These are phyloP conservation scores for Akebia trifoliata DNA, from an alignment of 164 flowering plant species.

Conservation along the genomic window DNA sequence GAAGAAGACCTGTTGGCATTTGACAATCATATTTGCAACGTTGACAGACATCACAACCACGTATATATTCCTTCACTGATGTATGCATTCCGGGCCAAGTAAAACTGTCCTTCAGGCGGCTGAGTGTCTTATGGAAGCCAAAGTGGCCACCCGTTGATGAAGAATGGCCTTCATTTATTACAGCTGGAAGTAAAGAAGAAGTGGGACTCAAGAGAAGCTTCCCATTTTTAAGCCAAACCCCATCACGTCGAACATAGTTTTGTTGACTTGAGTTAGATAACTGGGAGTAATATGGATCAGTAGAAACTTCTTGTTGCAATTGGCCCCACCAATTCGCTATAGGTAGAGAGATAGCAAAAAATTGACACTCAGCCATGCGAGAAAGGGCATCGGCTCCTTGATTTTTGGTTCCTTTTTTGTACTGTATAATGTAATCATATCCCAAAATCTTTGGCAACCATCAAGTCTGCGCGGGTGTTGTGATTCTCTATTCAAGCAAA, in stretches of 20 bases:
- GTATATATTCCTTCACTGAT: neutral
- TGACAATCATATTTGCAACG: neutral
- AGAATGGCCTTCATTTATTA: neutral
- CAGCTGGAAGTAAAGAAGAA: neutral
- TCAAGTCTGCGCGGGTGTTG: neutral
- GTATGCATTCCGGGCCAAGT: neutral
- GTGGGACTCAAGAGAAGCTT: neutral
- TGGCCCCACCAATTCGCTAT: neutral
- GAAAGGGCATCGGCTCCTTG: conserved; percentile 6
- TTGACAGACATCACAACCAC: neutral
- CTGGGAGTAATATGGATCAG: neutral
- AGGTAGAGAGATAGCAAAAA: neutral
- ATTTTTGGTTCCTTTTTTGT: conserved; percentile 5
- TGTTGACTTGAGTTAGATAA: neutral
- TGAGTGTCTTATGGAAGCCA: neutral
- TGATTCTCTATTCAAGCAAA: conserved; percentile 8
- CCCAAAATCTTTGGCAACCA: conserved; percentile 1
- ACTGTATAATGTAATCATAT: conserved; percentile 3
- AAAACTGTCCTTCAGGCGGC: neutral
- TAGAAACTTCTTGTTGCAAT: neutral
- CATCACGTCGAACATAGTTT: neutral
- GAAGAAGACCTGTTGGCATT: neutral
- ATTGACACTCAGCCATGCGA: neutral
- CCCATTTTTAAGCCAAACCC: conserved; percentile 2
- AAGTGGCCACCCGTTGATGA: neutral